Evolutionary conservation across 768 basidiomycete genomes (phyloP).

Genomic region (Termitomyces sp.): DNA sequence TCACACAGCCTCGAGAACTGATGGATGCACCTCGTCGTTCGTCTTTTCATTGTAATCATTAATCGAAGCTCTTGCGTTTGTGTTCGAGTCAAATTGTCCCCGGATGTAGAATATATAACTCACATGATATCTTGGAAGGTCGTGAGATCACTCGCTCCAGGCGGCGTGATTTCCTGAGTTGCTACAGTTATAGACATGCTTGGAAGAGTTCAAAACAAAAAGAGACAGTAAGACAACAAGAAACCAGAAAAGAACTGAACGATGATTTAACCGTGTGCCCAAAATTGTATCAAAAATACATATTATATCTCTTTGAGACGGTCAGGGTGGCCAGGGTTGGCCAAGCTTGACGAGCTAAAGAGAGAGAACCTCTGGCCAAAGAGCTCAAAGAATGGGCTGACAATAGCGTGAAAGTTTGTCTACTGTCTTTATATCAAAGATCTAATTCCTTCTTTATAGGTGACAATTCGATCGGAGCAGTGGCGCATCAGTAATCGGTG

Average conservation of each 20-base stretch:
- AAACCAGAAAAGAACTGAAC: neutral
- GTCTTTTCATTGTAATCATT: neutral
- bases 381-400: neutral
- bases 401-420: neutral
- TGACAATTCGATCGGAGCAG: neutral
- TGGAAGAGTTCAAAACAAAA: too few relatives aligned
- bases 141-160: neutral
- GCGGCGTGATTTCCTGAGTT: neutral
- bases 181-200: neutral
- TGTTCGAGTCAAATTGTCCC: neutral
- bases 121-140: neutral
- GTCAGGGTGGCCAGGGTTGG: neutral
- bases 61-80: neutral
- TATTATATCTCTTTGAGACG: neutral
- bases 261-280: too few relatives aligned
- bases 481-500: neutral
- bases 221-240: neutral
- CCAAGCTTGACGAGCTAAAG: neutral
- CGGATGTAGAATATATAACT: neutral
- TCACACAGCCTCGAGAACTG: neutral
- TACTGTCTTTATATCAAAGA: neutral
- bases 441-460: neutral
- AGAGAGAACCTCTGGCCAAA: neutral
- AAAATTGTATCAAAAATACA: neutral
- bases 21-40: neutral